Evolutionary conservation across 257 asterid species (phyloP).

Genomic region (Nicotiana tabacum): DNA sequence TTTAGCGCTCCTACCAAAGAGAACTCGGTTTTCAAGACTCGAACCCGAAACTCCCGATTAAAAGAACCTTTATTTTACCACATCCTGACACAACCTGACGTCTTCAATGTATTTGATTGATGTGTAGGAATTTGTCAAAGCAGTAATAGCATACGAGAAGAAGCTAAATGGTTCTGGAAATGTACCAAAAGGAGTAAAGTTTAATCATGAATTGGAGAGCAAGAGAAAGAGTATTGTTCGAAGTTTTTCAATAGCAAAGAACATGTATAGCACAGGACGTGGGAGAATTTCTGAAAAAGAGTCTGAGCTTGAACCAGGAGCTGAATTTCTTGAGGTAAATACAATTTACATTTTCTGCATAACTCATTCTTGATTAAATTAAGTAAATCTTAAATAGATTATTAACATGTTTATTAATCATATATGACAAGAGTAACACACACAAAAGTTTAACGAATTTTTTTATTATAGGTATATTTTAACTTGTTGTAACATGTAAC

Average conservation of each 20-base stretch:
- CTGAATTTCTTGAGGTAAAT: slow-evolving; percentile 64
- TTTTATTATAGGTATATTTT: too few species aligned
- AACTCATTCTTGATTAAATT: neutral
- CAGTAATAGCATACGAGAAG: slow-evolving; percentile 63
- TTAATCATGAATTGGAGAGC: slow-evolving; percentile 42
- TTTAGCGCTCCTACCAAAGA: neutral
- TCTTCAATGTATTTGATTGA: neutral
- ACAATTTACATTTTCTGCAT: too few species aligned
- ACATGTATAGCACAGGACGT: slow-evolving; percentile 28
- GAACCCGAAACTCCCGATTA: neutral
- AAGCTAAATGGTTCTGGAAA: slow-evolving; percentile 29
- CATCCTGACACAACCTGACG: neutral
- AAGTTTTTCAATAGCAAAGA: slow-evolving; percentile 56
- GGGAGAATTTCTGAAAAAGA: slow-evolving; percentile 25
- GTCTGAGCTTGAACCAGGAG: slow-evolving; percentile 65
- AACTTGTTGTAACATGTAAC: neutral
- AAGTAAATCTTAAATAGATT: too few species aligned
- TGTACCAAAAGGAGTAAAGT: slow-evolving; percentile 25
- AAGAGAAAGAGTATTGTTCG: slow-evolving; percentile 35
- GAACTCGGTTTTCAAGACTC: accelerated
- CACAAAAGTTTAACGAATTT: too few species aligned
- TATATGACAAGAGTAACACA: too few species aligned
- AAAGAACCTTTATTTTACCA: neutral
- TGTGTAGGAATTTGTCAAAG: slow-evolving; percentile 56
- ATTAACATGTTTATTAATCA: too few species aligned